These are phyloP conservation scores for Zoysia matrella DNA, from an alignment of 202 grass and related monocot species.

Conservation along the genomic window DNA sequence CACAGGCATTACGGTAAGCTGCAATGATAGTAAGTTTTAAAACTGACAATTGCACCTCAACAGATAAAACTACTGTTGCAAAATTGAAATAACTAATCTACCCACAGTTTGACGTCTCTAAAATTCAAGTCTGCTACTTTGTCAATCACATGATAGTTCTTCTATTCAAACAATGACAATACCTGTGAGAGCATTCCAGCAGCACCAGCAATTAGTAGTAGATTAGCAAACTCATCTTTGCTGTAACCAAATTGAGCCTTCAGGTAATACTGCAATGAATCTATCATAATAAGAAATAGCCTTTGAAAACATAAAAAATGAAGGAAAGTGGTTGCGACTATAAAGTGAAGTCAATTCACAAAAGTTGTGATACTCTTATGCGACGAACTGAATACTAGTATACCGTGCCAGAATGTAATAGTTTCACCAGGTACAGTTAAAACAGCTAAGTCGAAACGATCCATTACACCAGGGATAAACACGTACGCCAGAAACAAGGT, in stretches of 20 bases:
- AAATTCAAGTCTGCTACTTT: constrained; percentile 16
- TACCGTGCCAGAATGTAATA: background rate
- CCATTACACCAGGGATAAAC: background rate
- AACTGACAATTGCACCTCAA: background rate
- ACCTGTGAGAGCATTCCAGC: constrained; percentile 90
- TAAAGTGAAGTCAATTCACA: background rate
- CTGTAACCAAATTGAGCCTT: constrained; percentile 89
- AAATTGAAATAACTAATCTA: background rate
- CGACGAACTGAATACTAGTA: background rate
- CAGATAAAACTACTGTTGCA: background rate
- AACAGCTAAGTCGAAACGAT: background rate
- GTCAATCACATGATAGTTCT: background rate
- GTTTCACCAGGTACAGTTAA: background rate
- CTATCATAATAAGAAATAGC: background rate
- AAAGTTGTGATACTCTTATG: background rate
- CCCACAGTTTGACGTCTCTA: background rate
- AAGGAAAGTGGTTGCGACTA: background rate
- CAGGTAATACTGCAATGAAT: constrained; percentile 73
- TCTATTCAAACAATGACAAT: background rate
- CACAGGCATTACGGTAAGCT: constrained; percentile 87
- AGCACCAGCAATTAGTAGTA: constrained; percentile 64
- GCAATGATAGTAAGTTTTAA: constrained; percentile 42
- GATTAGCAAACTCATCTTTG: constrained; percentile 90
- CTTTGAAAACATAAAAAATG: background rate
- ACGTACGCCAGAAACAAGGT: background rate